These are phyloP conservation scores for Artemisia argyi DNA, from an alignment of 129 eudicot genomes.

Conservation along the genomic window DNA sequence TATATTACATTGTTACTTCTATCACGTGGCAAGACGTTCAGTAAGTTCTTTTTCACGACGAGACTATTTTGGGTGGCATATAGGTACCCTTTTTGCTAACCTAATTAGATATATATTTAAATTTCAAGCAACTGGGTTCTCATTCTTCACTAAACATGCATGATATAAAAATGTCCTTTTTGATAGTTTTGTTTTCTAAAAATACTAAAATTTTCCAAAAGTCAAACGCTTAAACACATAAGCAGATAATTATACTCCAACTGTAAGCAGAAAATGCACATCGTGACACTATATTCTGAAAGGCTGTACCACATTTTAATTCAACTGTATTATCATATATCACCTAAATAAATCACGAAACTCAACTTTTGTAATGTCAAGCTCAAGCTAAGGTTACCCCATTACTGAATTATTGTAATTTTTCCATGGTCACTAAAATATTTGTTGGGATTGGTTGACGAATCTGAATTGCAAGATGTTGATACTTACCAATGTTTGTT, in stretches of 20 bases:
- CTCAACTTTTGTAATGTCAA: neutral
- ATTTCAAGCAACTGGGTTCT: neutral
- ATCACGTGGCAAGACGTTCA: constrained; percentile 36
- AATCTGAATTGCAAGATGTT: neutral
- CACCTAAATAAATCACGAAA: neutral
- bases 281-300: too few species aligned
- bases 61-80: too few species aligned
- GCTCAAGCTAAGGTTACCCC: neutral
- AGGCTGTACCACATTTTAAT: too few species aligned
- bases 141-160: neutral
- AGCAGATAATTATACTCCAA: too few species aligned
- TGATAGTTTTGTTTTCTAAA: neutral
- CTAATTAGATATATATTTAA: neutral
- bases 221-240: too few species aligned
- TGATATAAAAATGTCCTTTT: neutral
- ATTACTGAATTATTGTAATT: neutral
- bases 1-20: constrained; percentile 37
- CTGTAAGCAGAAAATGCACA: too few species aligned
- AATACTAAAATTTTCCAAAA: too few species aligned
- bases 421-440: neutral
- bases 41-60: constrained; percentile 42
- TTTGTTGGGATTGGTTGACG: constrained; percentile 6
- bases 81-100: neutral
- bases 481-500: constrained; percentile 19
- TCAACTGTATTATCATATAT: neutral